These are phyloP conservation scores for Zygnema circumcarinatum DNA, from an alignment of 139 green algal species.

Conservation along the genomic window DNA sequence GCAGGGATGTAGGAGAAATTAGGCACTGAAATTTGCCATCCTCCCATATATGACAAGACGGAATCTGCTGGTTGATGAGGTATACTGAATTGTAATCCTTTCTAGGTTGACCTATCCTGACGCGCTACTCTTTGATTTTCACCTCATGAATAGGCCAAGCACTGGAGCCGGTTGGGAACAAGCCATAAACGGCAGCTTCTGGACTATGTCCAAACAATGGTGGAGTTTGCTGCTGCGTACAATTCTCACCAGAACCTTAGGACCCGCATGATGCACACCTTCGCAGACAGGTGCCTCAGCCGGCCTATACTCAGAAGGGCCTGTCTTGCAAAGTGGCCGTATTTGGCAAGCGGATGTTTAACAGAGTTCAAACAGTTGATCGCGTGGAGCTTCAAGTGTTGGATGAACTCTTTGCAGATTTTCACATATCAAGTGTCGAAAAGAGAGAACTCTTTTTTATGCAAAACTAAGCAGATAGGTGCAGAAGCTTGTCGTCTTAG, in stretches of 20 bases:
- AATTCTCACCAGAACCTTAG: slow-evolving; percentile 39
- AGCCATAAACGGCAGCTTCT: slow-evolving; percentile 39
- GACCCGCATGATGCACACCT: not conserved
- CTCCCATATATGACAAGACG: not conserved
- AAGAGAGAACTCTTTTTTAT: too few relatives aligned
- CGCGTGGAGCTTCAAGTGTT: not conserved
- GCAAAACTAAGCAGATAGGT: not conserved
- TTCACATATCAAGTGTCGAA: too few relatives aligned
- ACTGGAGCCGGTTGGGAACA: slow-evolving; percentile 39
- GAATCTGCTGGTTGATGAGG: not conserved
- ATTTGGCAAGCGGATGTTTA: too few relatives aligned
- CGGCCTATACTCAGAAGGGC: too few relatives aligned
- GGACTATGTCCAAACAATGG: slow-evolving; percentile 23
- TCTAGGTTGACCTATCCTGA: not conserved
- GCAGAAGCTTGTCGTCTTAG: not conserved
- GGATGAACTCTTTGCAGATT: too few relatives aligned
- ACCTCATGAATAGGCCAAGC: slow-evolving; percentile 29
- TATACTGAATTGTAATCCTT: not conserved
- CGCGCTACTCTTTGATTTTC: too few relatives aligned
- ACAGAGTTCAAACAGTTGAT: too few relatives aligned
- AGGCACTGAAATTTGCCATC: not conserved
- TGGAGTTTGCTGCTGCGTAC: slow-evolving; percentile 50
- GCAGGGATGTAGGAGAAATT: too few relatives aligned
- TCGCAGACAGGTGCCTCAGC: slow-evolving; percentile 19
- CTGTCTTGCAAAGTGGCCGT: too few relatives aligned